Evolutionary conservation across 345 rosid genomes (phyloP).

Genomic region (Camelina hispida): DNA sequence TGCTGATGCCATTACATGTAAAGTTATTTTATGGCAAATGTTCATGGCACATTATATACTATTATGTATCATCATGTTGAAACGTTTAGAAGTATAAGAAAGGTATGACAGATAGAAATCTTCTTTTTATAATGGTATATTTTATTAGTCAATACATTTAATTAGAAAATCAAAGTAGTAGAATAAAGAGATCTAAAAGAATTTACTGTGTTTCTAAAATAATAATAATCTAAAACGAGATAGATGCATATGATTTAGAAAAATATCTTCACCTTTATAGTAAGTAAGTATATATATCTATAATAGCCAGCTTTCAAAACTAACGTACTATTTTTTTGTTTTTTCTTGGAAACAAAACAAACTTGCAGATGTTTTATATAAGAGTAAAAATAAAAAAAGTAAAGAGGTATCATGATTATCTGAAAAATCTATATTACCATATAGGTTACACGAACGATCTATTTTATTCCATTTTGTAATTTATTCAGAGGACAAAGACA

Average conservation of each 20-base stretch:
- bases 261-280: not conserved
- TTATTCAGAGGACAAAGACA: constrained; percentile 8
- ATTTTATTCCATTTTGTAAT: constrained; percentile 25
- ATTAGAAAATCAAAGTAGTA: not conserved
- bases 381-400: too few relatives aligned
- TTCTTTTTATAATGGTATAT: too few relatives aligned
- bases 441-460: not conserved
- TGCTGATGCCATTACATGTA: too few relatives aligned
- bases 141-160: too few relatives aligned
- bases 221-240: not conserved
- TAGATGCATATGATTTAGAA: not conserved
- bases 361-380: not conserved
- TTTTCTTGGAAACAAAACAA: not conserved
- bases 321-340: too few relatives aligned
- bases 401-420: not conserved
- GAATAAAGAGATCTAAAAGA: not conserved
- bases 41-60: too few relatives aligned
- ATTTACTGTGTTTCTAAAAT: not conserved
- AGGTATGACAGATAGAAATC: too few relatives aligned
- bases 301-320: not conserved
- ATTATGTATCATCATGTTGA: too few relatives aligned
- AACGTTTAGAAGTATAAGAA: too few relatives aligned
- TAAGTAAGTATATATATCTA: not conserved
- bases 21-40: too few relatives aligned
- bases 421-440: not conserved